These are phyloP conservation scores for Boletus bicolor DNA, from an alignment of 768 basidiomycete species.

Conservation along the genomic window DNA sequence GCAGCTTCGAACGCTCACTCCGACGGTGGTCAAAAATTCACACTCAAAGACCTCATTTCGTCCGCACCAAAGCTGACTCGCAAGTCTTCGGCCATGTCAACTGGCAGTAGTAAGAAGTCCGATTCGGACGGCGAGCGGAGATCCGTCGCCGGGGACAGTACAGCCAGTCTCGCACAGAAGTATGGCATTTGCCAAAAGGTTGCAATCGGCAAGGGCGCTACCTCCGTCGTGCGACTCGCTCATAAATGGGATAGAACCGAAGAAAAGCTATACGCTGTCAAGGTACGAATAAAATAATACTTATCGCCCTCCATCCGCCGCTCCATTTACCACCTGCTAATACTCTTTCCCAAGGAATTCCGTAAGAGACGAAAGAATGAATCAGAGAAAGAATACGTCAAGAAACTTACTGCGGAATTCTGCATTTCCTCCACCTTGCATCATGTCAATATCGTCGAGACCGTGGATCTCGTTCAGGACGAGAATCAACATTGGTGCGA, in stretches of 20 bases:
- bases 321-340: background rate
- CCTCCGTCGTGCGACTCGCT: conserved; percentile 90
- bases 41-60: conserved; percentile 75
- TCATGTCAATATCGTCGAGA: conserved; percentile 94
- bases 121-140: conserved; percentile 56
- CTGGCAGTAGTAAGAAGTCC: conserved; percentile 58
- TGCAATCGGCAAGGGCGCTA: conserved; percentile 98
- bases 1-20: conserved; percentile 50
- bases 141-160: conserved; percentile 49
- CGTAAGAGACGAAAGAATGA: conserved; percentile 97
- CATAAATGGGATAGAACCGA: conserved; percentile 98
- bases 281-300: conserved; percentile 51
- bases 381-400: conserved; percentile 98
- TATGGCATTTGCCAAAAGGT: conserved; percentile 97
- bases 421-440: conserved; percentile 96
- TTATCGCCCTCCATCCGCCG: background rate
- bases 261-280: conserved; percentile 97
- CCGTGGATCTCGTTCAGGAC: conserved; percentile 98
- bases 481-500: conserved; percentile 97
- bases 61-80: conserved; percentile 73
- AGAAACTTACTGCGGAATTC: conserved; percentile 99
- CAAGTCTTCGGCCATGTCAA: conserved; percentile 69
- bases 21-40: conserved; percentile 71
- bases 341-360: conserved; percentile 70
- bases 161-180: conserved; percentile 71